These are phyloP conservation scores for Neospora caninum DNA, from an alignment of 169 alveolate genomes.

Conservation along the genomic window DNA sequence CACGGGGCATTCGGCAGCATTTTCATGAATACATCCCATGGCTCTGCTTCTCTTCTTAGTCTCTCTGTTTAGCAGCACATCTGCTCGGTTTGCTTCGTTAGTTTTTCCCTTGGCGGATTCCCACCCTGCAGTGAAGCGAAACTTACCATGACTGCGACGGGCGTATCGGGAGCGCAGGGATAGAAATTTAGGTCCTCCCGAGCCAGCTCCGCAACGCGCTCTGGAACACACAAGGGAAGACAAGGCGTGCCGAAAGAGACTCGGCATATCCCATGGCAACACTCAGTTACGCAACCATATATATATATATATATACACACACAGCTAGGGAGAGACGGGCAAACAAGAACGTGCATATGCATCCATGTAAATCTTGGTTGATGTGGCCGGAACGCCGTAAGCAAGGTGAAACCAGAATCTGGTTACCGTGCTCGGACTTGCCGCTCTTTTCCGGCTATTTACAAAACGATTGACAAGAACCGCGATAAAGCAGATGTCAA, in stretches of 20 bases:
- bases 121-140: not conserved
- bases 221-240: not conserved
- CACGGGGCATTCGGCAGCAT: too few species aligned
- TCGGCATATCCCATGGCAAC: not conserved
- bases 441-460: not conserved
- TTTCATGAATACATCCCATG: too few species aligned
- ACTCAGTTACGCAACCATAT: not conserved
- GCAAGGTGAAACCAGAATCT: too few species aligned
- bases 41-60: too few species aligned
- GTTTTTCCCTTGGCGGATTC: too few species aligned
- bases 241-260: not conserved
- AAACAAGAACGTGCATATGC: not conserved
- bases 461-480: not conserved
- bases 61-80: too few species aligned
- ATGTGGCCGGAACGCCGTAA: not conserved
- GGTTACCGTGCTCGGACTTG: not conserved
- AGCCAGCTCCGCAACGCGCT: not conserved
- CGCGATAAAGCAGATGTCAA: not conserved
- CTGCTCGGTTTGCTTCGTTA: too few species aligned
- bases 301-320: too few species aligned
- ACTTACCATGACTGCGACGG: slow-evolving; percentile 28
- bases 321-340: too few species aligned
- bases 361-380: not conserved
- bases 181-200: slow-evolving; percentile 5
- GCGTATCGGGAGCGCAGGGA: slow-evolving; percentile 27